phyloP scores from a whole-genome alignment of 2,329 filamentous ascomycete species.

The Ophiostoma populinum region DNA sequence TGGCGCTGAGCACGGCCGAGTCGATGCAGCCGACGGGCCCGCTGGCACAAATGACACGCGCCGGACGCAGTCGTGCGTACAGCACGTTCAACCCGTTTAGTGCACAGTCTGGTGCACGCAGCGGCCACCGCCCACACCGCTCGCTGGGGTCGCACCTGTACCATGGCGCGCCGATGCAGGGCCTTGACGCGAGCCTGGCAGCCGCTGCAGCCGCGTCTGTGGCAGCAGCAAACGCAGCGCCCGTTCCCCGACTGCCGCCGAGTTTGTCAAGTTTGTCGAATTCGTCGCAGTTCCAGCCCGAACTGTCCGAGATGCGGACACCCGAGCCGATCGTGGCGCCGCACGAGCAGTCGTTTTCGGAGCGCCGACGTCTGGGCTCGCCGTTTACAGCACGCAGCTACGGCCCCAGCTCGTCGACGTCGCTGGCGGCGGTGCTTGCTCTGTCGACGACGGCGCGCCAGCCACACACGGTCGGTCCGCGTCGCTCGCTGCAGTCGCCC shows the following conservation, averaged over 20 bases:
- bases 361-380: conserved; percentile 29
- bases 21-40: conserved; percentile 47
- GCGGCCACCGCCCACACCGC: neutral
- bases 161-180: neutral
- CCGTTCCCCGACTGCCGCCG: no score
- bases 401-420: conserved; percentile 40
- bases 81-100: neutral
- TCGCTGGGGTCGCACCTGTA: conserved; percentile 7
- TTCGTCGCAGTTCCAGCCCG: no score
- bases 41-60: conserved; percentile 36
- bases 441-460: conserved; percentile 22
- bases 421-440: conserved; percentile 24
- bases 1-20: conserved; percentile 44
- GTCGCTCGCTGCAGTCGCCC: conserved; percentile 34
- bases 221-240: neutral
- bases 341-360: conserved; percentile 15
- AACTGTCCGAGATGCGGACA: no score
- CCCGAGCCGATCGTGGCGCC: neutral
- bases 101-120: neutral
- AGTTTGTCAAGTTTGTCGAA: no score
- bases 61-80: neutral
- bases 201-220: neutral
- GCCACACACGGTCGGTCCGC: conserved; percentile 31
- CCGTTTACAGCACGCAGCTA: conserved; percentile 42
- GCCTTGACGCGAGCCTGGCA: neutral